Evolutionary conservation across 2,329 filamentous ascomycete genomes (phyloP).

Genomic region (Colletotrichum simmondsii): DNA sequence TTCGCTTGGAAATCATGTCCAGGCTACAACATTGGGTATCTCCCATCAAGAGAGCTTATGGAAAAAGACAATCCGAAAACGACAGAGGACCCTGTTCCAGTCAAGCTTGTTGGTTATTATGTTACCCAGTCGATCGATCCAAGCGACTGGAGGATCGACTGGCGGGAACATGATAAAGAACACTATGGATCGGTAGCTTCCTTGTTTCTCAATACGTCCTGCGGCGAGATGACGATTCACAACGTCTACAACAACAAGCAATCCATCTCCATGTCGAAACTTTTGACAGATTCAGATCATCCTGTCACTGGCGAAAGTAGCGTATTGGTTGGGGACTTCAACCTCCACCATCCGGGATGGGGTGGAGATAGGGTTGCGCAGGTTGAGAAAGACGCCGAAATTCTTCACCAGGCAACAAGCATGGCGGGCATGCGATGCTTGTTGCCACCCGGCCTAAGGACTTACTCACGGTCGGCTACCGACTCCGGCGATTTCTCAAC

Average conservation of each 20-base stretch:
- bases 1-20: not conserved
- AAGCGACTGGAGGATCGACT: not conserved
- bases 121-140: not conserved
- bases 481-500: too few species aligned
- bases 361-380: too few species aligned
- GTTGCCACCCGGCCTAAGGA: too few species aligned
- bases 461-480: too few species aligned
- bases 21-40: not conserved
- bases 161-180: not conserved
- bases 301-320: not conserved
- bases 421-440: too few species aligned
- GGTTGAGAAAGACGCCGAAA: too few species aligned
- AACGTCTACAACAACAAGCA: not conserved
- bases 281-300: not conserved
- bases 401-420: too few species aligned
- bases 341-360: not conserved
- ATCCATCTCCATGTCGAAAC: not conserved
- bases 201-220: not conserved
- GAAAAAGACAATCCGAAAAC: not conserved
- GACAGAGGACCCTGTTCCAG: not conserved
- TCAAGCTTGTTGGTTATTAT: not conserved
- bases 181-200: not conserved
- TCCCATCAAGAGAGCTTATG: not conserved
- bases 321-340: not conserved
- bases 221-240: not conserved